Evolutionary conservation across 1,139 yeast genomes (phyloP).

Genomic region (Suhomyces yuchorum): DNA sequence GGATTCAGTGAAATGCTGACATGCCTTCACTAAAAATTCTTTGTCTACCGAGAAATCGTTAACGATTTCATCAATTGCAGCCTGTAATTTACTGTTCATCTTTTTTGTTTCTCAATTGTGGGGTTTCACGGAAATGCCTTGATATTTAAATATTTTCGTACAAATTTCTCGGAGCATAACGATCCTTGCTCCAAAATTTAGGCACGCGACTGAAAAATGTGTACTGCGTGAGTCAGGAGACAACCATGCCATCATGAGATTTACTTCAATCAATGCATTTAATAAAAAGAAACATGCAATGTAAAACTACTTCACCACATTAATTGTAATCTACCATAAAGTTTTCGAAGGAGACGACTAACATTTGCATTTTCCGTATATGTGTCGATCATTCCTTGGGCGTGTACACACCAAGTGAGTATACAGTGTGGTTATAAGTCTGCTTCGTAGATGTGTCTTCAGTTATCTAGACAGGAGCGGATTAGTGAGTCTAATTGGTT

Average conservation of each 20-base stretch:
- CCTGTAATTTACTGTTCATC: slow-evolving; percentile 35
- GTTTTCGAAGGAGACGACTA: no score
- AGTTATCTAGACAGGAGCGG: no score
- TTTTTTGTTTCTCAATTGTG: background rate
- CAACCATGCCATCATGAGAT: background rate
- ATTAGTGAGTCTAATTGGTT: no score
- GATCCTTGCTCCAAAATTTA: slow-evolving; percentile 8
- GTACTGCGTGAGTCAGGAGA: slow-evolving; percentile 2
- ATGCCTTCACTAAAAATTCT: slow-evolving; percentile 56
- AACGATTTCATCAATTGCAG: slow-evolving; percentile 50
- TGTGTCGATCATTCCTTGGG: no score
- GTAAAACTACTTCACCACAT: no score
- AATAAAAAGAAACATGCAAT: no score
- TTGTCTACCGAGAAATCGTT: slow-evolving; percentile 56
- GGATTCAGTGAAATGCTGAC: slow-evolving; percentile 62
- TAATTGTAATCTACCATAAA: no score
- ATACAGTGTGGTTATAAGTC: no score
- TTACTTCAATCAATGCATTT: no score
- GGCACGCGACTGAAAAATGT: slow-evolving; percentile 7
- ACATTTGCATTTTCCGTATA: no score
- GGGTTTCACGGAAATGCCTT: background rate
- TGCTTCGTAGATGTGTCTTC: no score
- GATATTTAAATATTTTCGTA: slow-evolving; percentile 3
- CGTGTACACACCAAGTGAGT: no score
- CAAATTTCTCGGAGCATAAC: slow-evolving; percentile 14